Base-by-base conservation (phyloP, 2,329 filamentous ascomycete genomes). In the Colletotrichum destructivum region DNA sequence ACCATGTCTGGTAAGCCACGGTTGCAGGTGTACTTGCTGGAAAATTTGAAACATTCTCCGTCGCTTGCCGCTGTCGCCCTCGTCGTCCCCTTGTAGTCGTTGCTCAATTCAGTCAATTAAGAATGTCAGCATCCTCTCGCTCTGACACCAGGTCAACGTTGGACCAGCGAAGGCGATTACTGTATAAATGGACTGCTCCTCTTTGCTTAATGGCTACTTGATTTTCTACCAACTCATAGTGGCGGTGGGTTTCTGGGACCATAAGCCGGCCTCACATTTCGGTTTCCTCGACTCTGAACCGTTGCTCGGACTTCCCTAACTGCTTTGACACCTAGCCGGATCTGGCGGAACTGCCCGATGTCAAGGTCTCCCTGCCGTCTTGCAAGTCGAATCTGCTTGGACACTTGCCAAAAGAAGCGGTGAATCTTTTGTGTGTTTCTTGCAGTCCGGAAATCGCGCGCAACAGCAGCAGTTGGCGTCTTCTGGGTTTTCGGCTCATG, bases 171-270 rank as follows among this genome's bases (percentile, higher is more conserved):
- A 52, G 49, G 49, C 9, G 21, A 5, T 52, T 52, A 15, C 49
- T 52, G 21, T 31, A 52, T 52, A 26, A 26, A 52, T 52, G 13
- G 49, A 52, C 21, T 52, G 21, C 49, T 52, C 21, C 11, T 52
- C 49, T 52, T 52, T 52, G 21, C 21, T 26, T 52, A 31, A 15
- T 52, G 3, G 23, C 49, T 52, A 52, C 49, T 52, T 52, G 23
- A 26, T 52, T 52, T 52, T 7, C 49, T 52, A 52, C 13, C 9
- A 56, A 40, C 18, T 56, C 31, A 56, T 56, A 56, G 52, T 56
- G 5, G 52, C 35, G 11, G 52, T 40, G 11, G 52, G 7, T 38
- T 56, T 56, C 52, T 56, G 11, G 6, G 8, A 38, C n/a, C 4
- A 26, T 8, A 40, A 21, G 15, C 35, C 8, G 38, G 55, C 55